Percentiles rank a stretch among this genome's conserved stretches.
These are phyloP conservation scores for Sarcomyxa edulis DNA, from an alignment of 768 basidiomycete species.

Conservation along the genomic window DNA sequence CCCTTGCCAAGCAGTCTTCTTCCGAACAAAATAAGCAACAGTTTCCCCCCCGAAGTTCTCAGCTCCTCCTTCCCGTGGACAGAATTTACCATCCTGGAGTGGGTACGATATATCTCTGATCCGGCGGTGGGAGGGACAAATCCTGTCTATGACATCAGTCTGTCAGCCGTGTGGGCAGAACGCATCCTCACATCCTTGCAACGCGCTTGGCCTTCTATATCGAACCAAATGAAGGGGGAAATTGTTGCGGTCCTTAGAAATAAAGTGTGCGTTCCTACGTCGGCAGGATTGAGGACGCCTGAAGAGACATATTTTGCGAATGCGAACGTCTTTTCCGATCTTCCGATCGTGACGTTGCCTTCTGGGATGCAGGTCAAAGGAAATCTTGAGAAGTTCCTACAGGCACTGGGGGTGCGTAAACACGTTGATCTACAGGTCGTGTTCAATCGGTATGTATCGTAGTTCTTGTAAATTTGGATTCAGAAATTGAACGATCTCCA, in stretches of 20 bases:
- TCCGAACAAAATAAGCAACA: conserved; percentile 58
- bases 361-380: conserved; percentile 63
- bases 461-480: not conserved
- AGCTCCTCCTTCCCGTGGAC: conserved; percentile 63
- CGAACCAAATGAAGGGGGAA: conserved; percentile 38
- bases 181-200: conserved; percentile 62
- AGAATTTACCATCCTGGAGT: conserved; percentile 71
- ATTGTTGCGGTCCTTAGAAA: conserved; percentile 43
- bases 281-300: conserved; percentile 67
- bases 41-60: conserved; percentile 49
- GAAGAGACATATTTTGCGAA: conserved; percentile 78
- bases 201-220: conserved; percentile 68
- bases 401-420: conserved; percentile 77
- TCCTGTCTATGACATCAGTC: conserved; percentile 54
- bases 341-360: conserved; percentile 72
- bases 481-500: conserved; percentile 17
- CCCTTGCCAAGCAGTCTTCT: conserved; percentile 74
- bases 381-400: conserved; percentile 62
- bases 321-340: conserved; percentile 84
- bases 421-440: conserved; percentile 91
- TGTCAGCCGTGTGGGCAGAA: conserved; percentile 75
- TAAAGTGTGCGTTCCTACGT: conserved; percentile 66
- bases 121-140: conserved; percentile 34
- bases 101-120: conserved; percentile 64
- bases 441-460: conserved; percentile 63